Conservation (phyloP, 2,329 filamentous ascomycete genomes). For the Colletotrichum incanum region DNA sequence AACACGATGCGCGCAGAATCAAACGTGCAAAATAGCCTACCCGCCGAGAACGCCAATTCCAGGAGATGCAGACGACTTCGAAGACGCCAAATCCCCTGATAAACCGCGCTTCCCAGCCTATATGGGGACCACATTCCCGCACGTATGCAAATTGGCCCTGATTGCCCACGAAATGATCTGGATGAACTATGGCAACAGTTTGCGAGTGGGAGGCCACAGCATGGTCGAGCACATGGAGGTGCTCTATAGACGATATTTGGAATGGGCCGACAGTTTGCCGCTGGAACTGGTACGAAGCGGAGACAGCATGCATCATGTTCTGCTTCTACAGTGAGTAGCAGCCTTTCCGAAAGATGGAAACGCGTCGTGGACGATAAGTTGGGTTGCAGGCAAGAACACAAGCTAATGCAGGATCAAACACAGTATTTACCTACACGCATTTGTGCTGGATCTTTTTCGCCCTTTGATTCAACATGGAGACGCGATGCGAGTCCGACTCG, state of each 20-base stretch:
- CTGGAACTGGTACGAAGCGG: conserved; percentile 8
- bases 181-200: conserved; percentile 19
- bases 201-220: not conserved
- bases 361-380: not conserved
- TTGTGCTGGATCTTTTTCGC: conserved; percentile 26
- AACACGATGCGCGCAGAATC: conserved; percentile 27
- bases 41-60: conserved; percentile 21
- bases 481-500: conserved; percentile 15
- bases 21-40: conserved; percentile 19
- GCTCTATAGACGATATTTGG: conserved; percentile 10
- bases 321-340: conserved; percentile 24
- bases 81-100: not conserved
- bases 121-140: conserved; percentile 1
- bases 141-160: conserved; percentile 18
- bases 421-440: conserved; percentile 24
- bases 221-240: conserved; percentile 17
- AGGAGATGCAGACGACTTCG: not conserved
- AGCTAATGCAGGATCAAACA: not conserved
- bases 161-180: conserved; percentile 28
- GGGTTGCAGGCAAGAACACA: not conserved
- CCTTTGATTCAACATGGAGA: conserved; percentile 10
- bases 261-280: conserved; percentile 19
- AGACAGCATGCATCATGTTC: conserved; percentile 22
- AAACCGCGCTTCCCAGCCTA: not conserved
- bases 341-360: not conserved